phyloP scores from a whole-genome alignment of 371 early-diverging fungal species.

The Choanephora cucurbitarum region DNA sequence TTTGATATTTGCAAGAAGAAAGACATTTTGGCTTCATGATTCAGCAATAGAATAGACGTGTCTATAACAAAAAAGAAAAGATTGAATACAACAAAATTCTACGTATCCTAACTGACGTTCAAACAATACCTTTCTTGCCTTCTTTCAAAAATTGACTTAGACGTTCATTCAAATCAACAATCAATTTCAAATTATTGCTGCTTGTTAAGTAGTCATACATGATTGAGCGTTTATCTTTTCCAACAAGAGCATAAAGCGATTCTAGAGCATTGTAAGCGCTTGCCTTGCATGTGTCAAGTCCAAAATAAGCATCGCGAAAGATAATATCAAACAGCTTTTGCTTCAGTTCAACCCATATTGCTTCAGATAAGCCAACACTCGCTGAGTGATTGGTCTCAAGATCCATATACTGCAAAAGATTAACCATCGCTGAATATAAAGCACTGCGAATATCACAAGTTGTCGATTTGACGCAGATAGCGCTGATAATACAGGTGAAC shows the following conservation, averaged over 20 bases:
- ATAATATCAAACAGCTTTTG: constrained; percentile 62
- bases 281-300: constrained; percentile 76
- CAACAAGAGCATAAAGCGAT: constrained; percentile 45
- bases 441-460: constrained; percentile 72
- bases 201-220: constrained; percentile 49
- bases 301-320: constrained; percentile 83
- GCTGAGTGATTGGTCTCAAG: constrained; percentile 8
- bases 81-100: too few species aligned
- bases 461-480: constrained; percentile 56
- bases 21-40: constrained; percentile 77
- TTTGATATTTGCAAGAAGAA: constrained; percentile 77
- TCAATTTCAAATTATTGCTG: constrained; percentile 64
- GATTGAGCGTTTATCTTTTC: background rate
- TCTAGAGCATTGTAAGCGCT: constrained; percentile 81
- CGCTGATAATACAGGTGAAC: constrained; percentile 65
- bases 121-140: too few species aligned
- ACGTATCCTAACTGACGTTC: too few species aligned
- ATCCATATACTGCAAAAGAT: constrained; percentile 63
- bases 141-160: constrained; percentile 37
- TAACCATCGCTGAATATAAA: constrained; percentile 73
- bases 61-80: constrained; percentile 20
- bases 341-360: constrained; percentile 43
- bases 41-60: constrained; percentile 55
- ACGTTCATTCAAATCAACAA: constrained; percentile 60
- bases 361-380: constrained; percentile 26